Conservation (phyloP, 1,284 basidiomycete genomes). For the Austropuccinia psidii region DNA sequence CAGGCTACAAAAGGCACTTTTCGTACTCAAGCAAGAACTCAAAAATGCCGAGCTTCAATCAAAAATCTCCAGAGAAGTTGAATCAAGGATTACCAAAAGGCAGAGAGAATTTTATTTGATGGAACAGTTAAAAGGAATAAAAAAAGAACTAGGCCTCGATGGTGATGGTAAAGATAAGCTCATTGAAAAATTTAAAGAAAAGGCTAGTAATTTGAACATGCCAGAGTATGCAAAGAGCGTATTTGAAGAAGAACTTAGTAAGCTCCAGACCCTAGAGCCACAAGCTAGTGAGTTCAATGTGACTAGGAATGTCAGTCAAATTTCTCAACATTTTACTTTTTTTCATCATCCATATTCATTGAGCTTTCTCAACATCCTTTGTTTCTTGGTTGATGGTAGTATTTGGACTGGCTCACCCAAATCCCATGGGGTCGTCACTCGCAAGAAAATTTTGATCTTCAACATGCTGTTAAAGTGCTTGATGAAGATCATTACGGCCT, state of each 20-base stretch:
- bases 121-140: conserved; percentile 98
- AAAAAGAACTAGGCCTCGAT: conserved; percentile 97
- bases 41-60: conserved; percentile 94
- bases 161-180: conserved; percentile 96
- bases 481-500: conserved; percentile 97
- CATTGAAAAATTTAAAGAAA: conserved; percentile 90
- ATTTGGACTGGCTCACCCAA: conserved; percentile 77
- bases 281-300: conserved; percentile 76
- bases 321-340: neutral
- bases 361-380: neutral
- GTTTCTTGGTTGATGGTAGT: conserved; percentile 46
- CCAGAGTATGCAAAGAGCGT: conserved; percentile 85
- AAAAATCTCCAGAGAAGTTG: conserved; percentile 89
- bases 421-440: conserved; percentile 97
- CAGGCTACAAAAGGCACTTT: conserved; percentile 76
- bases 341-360: neutral
- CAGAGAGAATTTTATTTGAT: conserved; percentile 96
- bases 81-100: conserved; percentile 91
- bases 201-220: conserved; percentile 80
- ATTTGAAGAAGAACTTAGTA: conserved; percentile 92
- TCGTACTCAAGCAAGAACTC: conserved; percentile 95
- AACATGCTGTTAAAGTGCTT: conserved; percentile 72
- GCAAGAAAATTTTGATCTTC: conserved; percentile 83
- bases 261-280: conserved; percentile 80
- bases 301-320: conserved; percentile 62